A percentile compares a stretch with the other conserved stretches of the same genome.
Conservation (phyloP, 2,329 filamentous ascomycete genomes). For the Cytospora piceicola region DNA sequence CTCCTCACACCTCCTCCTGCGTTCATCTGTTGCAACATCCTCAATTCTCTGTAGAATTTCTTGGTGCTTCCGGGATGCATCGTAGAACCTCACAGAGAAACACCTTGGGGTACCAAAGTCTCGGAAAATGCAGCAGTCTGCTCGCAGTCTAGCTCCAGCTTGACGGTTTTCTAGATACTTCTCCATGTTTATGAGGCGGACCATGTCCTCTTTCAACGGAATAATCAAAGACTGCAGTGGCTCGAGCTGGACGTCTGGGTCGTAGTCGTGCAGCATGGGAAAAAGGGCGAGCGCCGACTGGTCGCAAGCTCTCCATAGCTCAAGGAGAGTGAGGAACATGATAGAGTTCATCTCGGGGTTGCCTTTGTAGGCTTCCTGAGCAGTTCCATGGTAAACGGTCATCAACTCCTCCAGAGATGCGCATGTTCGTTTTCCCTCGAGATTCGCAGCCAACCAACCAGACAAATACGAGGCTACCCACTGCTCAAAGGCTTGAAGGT, state of each 20-base stretch:
- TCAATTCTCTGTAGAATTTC: constrained; percentile 44
- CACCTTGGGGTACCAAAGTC: constrained; percentile 40
- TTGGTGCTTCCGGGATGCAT: constrained; percentile 48
- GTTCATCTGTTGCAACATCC: constrained; percentile 38
- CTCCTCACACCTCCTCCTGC: constrained; percentile 41
- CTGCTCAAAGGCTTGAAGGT: not conserved
- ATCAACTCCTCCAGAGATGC: constrained; percentile 32
- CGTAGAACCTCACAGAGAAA: constrained; percentile 55
- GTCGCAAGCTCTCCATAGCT: constrained; percentile 64
- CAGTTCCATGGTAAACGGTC: constrained; percentile 40
- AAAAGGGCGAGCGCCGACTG: constrained; percentile 44
- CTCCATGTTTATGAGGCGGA: constrained; percentile 51
- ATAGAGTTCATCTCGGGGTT: constrained; percentile 54
- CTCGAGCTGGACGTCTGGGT: constrained; percentile 45
- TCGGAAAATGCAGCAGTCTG: constrained; percentile 44
- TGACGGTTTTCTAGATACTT: constrained; percentile 47
- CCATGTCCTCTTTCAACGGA: constrained; percentile 48
- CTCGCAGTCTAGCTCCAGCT: constrained; percentile 24
- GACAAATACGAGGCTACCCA: not conserved
- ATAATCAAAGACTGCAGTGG: constrained; percentile 52
- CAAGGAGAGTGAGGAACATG: constrained; percentile 59
- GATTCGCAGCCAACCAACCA: constrained; percentile 4
- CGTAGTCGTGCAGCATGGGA: constrained; percentile 51
- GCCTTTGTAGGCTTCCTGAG: constrained; percentile 39
- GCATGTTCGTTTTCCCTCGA: not conserved